A percentile compares a stretch with the other conserved stretches of the same genome.
These are phyloP conservation scores for Hericium alpestre DNA, from an alignment of 768 basidiomycete species.

Conservation along the genomic window DNA sequence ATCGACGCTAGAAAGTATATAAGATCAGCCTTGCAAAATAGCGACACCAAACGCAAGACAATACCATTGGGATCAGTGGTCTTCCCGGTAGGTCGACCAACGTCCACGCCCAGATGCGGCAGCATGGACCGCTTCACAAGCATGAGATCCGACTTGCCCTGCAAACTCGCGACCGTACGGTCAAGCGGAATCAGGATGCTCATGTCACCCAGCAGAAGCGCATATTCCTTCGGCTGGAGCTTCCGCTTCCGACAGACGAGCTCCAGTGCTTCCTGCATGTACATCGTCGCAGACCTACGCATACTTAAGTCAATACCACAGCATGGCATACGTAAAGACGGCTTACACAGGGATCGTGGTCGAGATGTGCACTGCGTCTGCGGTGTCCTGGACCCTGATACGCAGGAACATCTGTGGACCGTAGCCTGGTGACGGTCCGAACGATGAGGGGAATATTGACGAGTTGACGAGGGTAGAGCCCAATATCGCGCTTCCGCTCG, in stretches of 20 bases:
- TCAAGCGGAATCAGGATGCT: conserved; percentile 84
- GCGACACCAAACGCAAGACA: conserved; percentile 5
- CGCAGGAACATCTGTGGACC: conserved; percentile 80
- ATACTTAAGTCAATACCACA: not conserved
- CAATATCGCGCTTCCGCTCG: conserved; percentile 14
- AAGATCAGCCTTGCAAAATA: conserved; percentile 1
- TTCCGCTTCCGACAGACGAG: conserved; percentile 64
- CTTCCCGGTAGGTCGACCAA: conserved; percentile 50
- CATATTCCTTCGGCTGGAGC: conserved; percentile 72
- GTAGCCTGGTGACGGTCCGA: conserved; percentile 59
- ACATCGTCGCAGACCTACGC: conserved; percentile 77
- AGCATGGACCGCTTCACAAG: conserved; percentile 74
- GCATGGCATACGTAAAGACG: not conserved
- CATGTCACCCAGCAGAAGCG: conserved; percentile 53
- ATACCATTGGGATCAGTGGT: conserved; percentile 90
- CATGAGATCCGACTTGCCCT: conserved; percentile 75
- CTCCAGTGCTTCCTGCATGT: conserved; percentile 93
- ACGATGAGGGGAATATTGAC: conserved; percentile 42
- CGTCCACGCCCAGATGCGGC: conserved; percentile 57
- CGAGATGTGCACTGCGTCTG: conserved; percentile 74
- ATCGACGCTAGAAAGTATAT: conserved; percentile 59
- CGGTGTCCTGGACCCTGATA: conserved; percentile 69
- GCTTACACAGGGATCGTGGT: conserved; percentile 88
- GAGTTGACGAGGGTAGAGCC: conserved; percentile 22
- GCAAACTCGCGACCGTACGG: conserved; percentile 90